Evolutionary conservation across 768 basidiomycete genomes (phyloP).

Genomic region (Tremella mesenterica): DNA sequence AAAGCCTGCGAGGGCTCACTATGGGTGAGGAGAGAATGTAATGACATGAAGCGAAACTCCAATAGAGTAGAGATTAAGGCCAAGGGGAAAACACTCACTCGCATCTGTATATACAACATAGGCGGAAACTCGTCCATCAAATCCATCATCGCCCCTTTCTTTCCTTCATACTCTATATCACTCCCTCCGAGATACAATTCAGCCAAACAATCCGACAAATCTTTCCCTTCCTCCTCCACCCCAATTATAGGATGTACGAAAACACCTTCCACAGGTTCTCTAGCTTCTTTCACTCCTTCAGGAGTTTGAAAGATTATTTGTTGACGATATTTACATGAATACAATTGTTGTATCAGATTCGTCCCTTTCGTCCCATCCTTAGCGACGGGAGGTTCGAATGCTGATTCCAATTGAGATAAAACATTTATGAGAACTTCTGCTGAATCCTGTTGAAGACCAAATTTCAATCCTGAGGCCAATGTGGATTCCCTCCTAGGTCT

Average conservation of each 20-base stretch:
- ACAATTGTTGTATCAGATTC: slow-evolving; percentile 63
- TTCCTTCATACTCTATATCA: slow-evolving; percentile 74
- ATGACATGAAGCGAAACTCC: not conserved
- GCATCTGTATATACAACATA: slow-evolving; percentile 86
- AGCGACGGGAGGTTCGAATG: slow-evolving; percentile 58
- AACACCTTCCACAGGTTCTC: slow-evolving; percentile 65
- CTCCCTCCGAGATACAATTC: slow-evolving; percentile 71
- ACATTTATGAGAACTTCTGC: slow-evolving; percentile 99
- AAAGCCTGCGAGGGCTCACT: too few species aligned
- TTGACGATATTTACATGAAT: slow-evolving; percentile 81
- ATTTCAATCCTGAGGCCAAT: slow-evolving; percentile 24
- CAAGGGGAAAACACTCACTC: slow-evolving; percentile 59
- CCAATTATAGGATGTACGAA: slow-evolving; percentile 93
- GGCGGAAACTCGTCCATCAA: slow-evolving; percentile 74
- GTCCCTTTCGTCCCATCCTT: slow-evolving; percentile 50
- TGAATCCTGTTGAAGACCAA: slow-evolving; percentile 86
- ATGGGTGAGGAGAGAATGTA: too few species aligned
- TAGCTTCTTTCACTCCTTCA: slow-evolving; percentile 36
- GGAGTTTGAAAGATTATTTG: slow-evolving; percentile 43
- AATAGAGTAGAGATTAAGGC: not conserved
- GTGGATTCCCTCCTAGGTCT: slow-evolving; percentile 24
- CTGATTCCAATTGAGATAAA: slow-evolving; percentile 96
- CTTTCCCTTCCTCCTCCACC: slow-evolving; percentile 70
- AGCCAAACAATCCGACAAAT: slow-evolving; percentile 87
- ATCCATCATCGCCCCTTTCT: slow-evolving; percentile 72